Percentiles rank a stretch among this genome's conserved stretches.
phyloP scores from a whole-genome alignment of 306 rosid species.

The Sindora glabra region DNA sequence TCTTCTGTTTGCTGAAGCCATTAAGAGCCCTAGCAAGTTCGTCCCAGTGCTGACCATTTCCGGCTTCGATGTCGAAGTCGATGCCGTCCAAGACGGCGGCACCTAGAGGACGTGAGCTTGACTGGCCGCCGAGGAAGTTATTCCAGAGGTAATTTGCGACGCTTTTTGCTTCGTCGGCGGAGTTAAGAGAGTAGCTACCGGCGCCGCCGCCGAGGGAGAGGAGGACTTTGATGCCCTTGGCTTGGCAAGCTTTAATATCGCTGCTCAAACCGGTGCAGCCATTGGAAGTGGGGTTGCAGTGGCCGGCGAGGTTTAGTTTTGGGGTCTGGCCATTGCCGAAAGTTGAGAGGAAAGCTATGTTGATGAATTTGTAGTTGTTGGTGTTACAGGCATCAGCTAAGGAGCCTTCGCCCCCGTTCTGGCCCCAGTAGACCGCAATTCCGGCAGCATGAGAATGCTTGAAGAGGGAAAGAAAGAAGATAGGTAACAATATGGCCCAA shows the following conservation, averaged over 20 bases:
- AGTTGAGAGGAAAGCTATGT: slow-evolving; percentile 36
- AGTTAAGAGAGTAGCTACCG: no score
- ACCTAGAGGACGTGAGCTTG: slow-evolving; percentile 19
- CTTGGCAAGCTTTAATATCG: not conserved
- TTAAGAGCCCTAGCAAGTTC: slow-evolving; percentile 26
- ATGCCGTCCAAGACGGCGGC: slow-evolving; percentile 27
- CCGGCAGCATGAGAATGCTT: slow-evolving; percentile 16
- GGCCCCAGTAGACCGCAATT: slow-evolving; percentile 47
- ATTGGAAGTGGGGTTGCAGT: slow-evolving; percentile 7
- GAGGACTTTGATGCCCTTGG: slow-evolving; percentile 25
- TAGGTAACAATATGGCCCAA: not conserved
- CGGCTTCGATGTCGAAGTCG: slow-evolving; percentile 39
- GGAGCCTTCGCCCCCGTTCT: slow-evolving; percentile 27
- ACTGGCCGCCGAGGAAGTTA: slow-evolving; percentile 29
- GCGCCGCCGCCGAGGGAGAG: no score
- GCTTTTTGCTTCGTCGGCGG: no score
- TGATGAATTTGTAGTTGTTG: slow-evolving; percentile 36
- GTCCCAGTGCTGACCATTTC: slow-evolving; percentile 21
- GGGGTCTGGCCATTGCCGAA: slow-evolving; percentile 41
- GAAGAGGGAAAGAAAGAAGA: slow-evolving; percentile 18
- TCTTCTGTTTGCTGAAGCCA: not conserved
- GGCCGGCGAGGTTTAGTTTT: slow-evolving; percentile 23
- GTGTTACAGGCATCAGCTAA: slow-evolving; percentile 30
- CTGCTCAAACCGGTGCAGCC: slow-evolving; percentile 25
- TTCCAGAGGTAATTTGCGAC: slow-evolving; percentile 17